Evolutionary conservation across 164 flowering plant species (phyloP), one percentile per base, ranked within the genome.

Genomic region (Berberis thunbergii): DNA sequence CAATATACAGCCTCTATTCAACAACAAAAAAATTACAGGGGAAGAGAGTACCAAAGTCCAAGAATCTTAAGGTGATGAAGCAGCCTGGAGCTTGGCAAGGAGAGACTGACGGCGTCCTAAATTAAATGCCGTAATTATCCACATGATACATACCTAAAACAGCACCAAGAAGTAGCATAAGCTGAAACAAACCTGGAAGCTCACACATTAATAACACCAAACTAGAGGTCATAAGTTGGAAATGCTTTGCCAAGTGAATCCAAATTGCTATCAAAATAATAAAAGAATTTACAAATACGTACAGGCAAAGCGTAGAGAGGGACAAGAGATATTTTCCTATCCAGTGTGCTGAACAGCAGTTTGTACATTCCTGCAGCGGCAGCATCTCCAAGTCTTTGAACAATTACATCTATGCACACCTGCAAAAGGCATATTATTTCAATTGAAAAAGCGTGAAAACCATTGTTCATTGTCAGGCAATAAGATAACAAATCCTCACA

Each of bases 371-470:
- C 97, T 41, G 98, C 97, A 8, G 98, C 98, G 55, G 98, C 75
- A n/a, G 97, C 97, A 79, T 94, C 97, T 68, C 97, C 98, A 64
- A 88, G 88, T 74, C 98, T 82, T 70, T 94, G 97, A 69, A 94
- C 87, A 58, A 93, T 74, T 38, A 93, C 98, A 77, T 90, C 98
- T 58, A 94, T 88, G 75, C 96, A 94, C 59, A 94, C 81, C 98
- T 91, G 82, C 71, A 60, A 74, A 45, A 45, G 75, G 44, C 43
- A 67, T 56, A 49, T 11, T 6, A 26, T 52, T 52, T 60, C 26
- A 26, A 26, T 26, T 26, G 26, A 26, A 26, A 26, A 26, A 26
- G 26, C 26, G 26, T 26, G 26, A 26, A 26, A 26, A 26, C 26
- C 26, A 26, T 26, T 26, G 26, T 26, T 26, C 26, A 26, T 26